Percentiles rank a stretch among this genome's conserved stretches.
phyloP scores from a whole-genome alignment of 1,139 yeast genomes.

The Meyerozyma carpophila region DNA sequence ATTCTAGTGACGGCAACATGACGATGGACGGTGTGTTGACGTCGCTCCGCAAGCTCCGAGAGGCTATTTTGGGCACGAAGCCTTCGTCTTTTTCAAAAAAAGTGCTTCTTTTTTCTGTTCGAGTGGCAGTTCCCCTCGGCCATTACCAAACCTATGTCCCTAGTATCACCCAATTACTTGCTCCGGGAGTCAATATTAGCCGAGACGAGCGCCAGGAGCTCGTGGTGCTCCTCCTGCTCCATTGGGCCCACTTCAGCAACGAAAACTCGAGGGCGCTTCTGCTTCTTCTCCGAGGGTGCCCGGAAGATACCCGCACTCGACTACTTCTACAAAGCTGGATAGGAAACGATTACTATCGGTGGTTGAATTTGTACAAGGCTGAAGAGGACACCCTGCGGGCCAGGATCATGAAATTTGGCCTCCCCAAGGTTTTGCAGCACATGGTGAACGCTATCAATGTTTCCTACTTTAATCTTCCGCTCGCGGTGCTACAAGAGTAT shows the following conservation, averaged over 20 bases:
- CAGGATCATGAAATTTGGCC: slow-evolving; percentile 40
- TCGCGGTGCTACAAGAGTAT: slow-evolving; percentile 16
- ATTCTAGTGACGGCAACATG: slow-evolving; percentile 1
- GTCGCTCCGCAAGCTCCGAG: slow-evolving; percentile 45
- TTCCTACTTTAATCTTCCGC: slow-evolving; percentile 32
- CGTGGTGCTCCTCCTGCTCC: slow-evolving; percentile 36
- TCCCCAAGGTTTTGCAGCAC: slow-evolving; percentile 20
- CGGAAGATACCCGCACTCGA: slow-evolving; percentile 12
- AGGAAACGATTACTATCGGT: slow-evolving; percentile 30
- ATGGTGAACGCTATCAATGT: slow-evolving; percentile 25
- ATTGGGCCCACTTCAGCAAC: slow-evolving; percentile 42
- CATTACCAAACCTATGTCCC: slow-evolving; percentile 58
- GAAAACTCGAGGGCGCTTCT: slow-evolving; percentile 31
- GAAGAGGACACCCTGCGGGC: slow-evolving; percentile 24
- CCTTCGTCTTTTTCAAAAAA: slow-evolving; percentile 37
- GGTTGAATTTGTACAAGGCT: slow-evolving; percentile 34
- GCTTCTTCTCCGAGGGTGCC: slow-evolving; percentile 16
- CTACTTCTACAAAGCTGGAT: slow-evolving; percentile 32
- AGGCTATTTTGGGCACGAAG: slow-evolving; percentile 37
- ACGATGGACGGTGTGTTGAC: slow-evolving; percentile 21
- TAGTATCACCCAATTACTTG: slow-evolving; percentile 29
- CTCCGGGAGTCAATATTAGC: not conserved
- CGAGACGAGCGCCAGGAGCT: slow-evolving; percentile 35
- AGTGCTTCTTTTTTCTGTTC: slow-evolving; percentile 48
- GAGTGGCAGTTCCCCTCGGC: slow-evolving; percentile 42